These are phyloP conservation scores for Blastomyces emzantsi DNA, from an alignment of 2,329 filamentous ascomycete genomes.

Conservation along the genomic window DNA sequence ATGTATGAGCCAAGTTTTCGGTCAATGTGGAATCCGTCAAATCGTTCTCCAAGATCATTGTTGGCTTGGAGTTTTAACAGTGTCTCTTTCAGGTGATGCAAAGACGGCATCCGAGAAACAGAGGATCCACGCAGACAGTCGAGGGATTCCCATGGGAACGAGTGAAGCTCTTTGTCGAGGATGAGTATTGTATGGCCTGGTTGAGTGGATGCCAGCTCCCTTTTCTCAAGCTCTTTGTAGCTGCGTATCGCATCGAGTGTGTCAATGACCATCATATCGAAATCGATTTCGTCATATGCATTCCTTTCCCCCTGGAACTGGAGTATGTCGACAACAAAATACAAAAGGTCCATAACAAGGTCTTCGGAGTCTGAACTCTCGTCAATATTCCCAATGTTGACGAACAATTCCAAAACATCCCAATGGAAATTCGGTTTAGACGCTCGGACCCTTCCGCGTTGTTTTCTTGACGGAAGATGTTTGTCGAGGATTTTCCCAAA, in stretches of 20 bases:
- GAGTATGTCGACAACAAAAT: slow-evolving; percentile 92
- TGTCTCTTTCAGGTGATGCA: slow-evolving; percentile 70
- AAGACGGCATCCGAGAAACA: slow-evolving; percentile 78
- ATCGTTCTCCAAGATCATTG: slow-evolving; percentile 7
- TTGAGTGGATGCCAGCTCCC: slow-evolving; percentile 20
- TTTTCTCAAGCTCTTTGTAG: slow-evolving; percentile 52
- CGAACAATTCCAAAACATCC: slow-evolving; percentile 75
- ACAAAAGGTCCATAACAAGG: slow-evolving; percentile 80
- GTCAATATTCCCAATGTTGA: slow-evolving; percentile 68
- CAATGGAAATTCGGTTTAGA: slow-evolving; percentile 49
- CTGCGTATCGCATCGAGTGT: slow-evolving; percentile 72
- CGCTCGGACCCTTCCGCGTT: slow-evolving; percentile 48
- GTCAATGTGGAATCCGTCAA: slow-evolving; percentile 45
- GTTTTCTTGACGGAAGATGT: slow-evolving; percentile 71
- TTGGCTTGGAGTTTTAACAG: slow-evolving; percentile 46
- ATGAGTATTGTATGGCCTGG: slow-evolving; percentile 70
- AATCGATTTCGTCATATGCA: slow-evolving; percentile 95
- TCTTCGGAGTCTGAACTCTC: slow-evolving; percentile 74
- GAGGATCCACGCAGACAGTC: slow-evolving; percentile 72
- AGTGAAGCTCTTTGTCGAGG: slow-evolving; percentile 81
- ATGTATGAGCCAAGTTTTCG: slow-evolving; percentile 53
- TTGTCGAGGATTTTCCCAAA: slow-evolving; percentile 74
- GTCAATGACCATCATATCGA: slow-evolving; percentile 83
- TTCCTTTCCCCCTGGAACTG: slow-evolving; percentile 96
- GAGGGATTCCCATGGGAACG: slow-evolving; percentile 92